Evolutionary conservation across 179 eudicot genomes (phyloP), one percentile per base, ranked within the genome.

Genomic region (Beta macrorhiza): DNA sequence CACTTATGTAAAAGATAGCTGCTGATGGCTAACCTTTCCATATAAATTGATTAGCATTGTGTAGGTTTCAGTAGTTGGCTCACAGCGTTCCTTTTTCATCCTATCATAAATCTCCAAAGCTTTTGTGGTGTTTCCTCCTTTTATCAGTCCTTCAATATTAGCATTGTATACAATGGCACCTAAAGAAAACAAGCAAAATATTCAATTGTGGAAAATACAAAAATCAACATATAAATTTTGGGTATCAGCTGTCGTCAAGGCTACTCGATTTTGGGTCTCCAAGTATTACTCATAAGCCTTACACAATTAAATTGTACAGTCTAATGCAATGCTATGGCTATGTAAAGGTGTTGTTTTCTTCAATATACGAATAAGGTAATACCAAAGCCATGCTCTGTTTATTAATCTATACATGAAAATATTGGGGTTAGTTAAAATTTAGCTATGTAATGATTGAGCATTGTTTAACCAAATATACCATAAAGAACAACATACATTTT

Each of bases 31-130:
- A 59, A 91, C 97, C 92, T 93, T 93, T 80, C 95, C 97, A 81
- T 91, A 93, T 51, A 89, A 67, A 85, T 89, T 93, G 76, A 91
- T 91, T 84, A 93, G n/a, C 95, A 90, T 88, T 32, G 97, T 93
- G 83, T 91, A 93, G 65, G 97, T 91, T 49, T 93, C 89, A 67
- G 91, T 84, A 69, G 91, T 87, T 61, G 91, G 97, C 76, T 82
- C 80, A 77, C 97, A 91, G 9, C 78, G 80, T 56, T 91, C 91
- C 67, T 84, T 81, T 80, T 89, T 91, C 93, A 93, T 90, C 89
- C 87, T 88, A 80, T 87, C 83, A 78, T 84, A 93, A 49, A 91
- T 82, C 82, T 92, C 91, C 37, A 86, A 14, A 29, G 90, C 92
- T 83, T 90, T 91, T n/a, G 77, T 69, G 17, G 82, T 79, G 72